phyloP scores from a whole-genome alignment of 495 filamentous ascomycete species.

The Talaromyces thailandensis region DNA sequence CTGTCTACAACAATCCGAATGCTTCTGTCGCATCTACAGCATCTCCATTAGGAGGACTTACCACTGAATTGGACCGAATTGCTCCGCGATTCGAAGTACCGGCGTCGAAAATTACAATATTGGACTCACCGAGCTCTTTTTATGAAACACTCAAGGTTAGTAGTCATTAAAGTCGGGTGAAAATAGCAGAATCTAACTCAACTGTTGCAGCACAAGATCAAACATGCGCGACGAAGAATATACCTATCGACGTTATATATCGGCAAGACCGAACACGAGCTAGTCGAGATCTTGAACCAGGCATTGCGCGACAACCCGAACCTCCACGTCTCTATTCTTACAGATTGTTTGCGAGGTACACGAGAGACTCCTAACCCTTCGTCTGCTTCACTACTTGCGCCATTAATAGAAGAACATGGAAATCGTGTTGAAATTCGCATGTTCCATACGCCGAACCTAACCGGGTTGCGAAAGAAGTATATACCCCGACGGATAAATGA shows the following conservation, averaged over 20 bases:
- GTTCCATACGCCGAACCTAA: conserved; percentile 97
- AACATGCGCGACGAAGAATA: conserved; percentile 64
- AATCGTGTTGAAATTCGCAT: conserved; percentile 89
- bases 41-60: conserved; percentile 47
- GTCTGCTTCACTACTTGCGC: conserved; percentile 79
- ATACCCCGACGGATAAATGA: conserved; percentile 91
- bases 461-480: conserved; percentile 70
- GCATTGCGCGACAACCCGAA: conserved; percentile 71
- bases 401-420: conserved; percentile 75
- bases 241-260: conserved; percentile 95
- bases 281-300: conserved; percentile 70
- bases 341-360: conserved; percentile 84
- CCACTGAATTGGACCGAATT: conserved; percentile 75
- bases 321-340: conserved; percentile 84
- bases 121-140: conserved; percentile 74
- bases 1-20: conserved; percentile 20
- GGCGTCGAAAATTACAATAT: conserved; percentile 69
- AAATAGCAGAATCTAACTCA: conserved; percentile 5
- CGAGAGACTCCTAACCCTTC: conserved; percentile 82
- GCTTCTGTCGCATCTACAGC: conserved; percentile 20
- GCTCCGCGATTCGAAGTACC: conserved; percentile 81
- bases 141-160: conserved; percentile 79
- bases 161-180: conserved; percentile 8
- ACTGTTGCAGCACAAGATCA: conserved; percentile 60
- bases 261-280: conserved; percentile 84